Evolutionary conservation across 345 rosid genomes (phyloP), one percentile per base, ranked within the genome.

Genomic region (Salix viminalis): DNA sequence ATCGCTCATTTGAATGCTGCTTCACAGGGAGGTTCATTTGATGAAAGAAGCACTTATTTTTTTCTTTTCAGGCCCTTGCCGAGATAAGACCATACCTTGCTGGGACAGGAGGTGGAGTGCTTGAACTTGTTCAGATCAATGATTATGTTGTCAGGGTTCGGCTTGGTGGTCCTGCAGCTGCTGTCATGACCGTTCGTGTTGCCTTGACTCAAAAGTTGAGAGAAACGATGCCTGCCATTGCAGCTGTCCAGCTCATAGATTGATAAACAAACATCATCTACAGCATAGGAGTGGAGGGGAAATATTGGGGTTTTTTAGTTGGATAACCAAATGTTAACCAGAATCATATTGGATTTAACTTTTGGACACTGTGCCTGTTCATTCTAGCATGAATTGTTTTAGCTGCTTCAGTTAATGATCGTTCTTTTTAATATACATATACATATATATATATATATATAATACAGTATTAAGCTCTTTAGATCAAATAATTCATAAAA

Each of bases 81-180:
- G 98, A 93, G 86, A 86, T 95, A 68, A 82, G 99, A 69, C 99
- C 99, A 12, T 93, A 91, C 86, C 87, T 95, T 16, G 86, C 91
- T 0, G 99, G 99, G 11, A 88, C 99, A 0, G 98, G 97, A 73
- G 98, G 98, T 64, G 99, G 97, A 24, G 84, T 82, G 26, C 93
- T 93, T 46, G 97, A 93, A 81, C 89, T 96, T 69, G 84, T 86
- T 73, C 79, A 89, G 80, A 96, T 93, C 4, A 76, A 91, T 80
- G 96, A 85, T 54, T 89, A 90, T 30, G 78, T 91, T 11, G 91
- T 90, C 41, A 86, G 86, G 84, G 90, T 95, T 65, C 77, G 90
- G 80, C 92, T 95, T 15, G 86, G 88, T 34, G 97, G 99, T 7
- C 97, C 96, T 72, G 98, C 98, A 65, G 99, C 98, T 30, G 87